A percentile compares a stretch with the other conserved stretches of the same genome.
These are phyloP conservation scores for Fusarium tuaranense DNA, from an alignment of 2,329 filamentous ascomycete genomes.

Conservation along the genomic window DNA sequence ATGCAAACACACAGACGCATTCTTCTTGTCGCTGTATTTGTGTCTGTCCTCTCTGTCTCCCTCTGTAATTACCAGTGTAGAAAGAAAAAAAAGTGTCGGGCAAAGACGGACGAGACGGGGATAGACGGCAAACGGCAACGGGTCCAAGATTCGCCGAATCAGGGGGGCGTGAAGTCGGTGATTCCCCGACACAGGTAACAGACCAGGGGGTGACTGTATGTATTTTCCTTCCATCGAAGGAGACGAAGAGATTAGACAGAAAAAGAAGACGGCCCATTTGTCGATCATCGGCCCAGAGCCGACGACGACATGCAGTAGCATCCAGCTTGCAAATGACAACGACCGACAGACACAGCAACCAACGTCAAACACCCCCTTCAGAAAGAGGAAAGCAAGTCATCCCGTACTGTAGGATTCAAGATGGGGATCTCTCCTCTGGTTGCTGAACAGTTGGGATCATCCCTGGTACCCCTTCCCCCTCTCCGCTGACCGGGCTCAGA, in stretches of 20 bases:
- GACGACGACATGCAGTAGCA: neutral
- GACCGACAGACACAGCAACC: neutral
- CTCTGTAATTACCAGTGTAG: neutral
- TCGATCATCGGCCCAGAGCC: neutral
- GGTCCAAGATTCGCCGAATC: neutral
- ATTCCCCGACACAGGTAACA: neutral
- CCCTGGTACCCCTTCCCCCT: neutral
- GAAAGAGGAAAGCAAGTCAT: neutral
- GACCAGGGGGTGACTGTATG: neutral
- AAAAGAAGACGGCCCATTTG: neutral
- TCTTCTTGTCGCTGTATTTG: neutral
- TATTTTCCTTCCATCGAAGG: neutral
- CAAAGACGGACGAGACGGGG: neutral
- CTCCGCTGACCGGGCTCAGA: neutral
- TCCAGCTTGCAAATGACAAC: neutral
- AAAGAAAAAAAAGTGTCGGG: neutral
- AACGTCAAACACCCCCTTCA: neutral
- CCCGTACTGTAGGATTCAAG: neutral
- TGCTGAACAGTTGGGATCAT: neutral
- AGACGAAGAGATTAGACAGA: neutral
- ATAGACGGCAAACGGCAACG: neutral
- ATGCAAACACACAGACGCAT: slow-evolving; percentile 37
- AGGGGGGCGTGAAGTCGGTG: neutral
- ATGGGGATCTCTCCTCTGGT: neutral
- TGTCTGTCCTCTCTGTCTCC: neutral